Conservation (phyloP, 208 protist species). For the Leptomonas pyrrhocoris region DNA sequence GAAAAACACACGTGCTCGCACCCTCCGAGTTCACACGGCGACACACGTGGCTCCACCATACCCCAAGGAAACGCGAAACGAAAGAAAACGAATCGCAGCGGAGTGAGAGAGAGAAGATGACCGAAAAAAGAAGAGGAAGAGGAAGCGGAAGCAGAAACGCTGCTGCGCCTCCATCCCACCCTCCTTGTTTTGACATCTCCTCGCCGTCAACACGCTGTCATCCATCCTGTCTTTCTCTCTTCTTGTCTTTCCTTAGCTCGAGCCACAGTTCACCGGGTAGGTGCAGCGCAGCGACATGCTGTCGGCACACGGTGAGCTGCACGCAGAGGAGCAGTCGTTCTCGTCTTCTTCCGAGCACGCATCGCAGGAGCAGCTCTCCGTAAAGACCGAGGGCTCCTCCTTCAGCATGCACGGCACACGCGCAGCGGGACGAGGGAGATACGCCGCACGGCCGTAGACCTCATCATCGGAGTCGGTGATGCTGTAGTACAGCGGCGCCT, state of each 20-base stretch:
- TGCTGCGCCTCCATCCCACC: too few species aligned
- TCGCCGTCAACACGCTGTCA: too few species aligned
- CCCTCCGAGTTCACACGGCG: too few species aligned
- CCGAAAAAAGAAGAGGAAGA: neutral
- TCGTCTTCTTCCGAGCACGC: slow-evolving; percentile 1
- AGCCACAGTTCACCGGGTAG: neutral
- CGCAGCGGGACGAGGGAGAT: neutral
- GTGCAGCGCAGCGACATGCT: neutral
- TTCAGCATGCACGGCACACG: neutral
- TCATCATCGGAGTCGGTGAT: slow-evolving; percentile 13
- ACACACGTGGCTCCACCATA: too few species aligned
- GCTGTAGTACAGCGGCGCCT: neutral
- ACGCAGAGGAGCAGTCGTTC: neutral
- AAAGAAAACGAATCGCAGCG: slow-evolving; percentile 10
- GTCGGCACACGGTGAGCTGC: slow-evolving; percentile 3
- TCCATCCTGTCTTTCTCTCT: neutral
- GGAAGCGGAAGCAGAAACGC: too few species aligned
- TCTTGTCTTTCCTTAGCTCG: neutral
- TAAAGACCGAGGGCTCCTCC: neutral
- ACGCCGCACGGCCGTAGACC: slow-evolving; percentile 11
- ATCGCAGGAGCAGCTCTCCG: neutral
- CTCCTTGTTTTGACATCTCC: too few species aligned
- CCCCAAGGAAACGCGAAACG: too few species aligned
- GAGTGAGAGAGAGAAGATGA: neutral
- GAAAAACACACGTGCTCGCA: too few species aligned